Evolutionary conservation across 352 stramenopile genomes (phyloP).

Genomic region (Globisporangium nodosum): DNA sequence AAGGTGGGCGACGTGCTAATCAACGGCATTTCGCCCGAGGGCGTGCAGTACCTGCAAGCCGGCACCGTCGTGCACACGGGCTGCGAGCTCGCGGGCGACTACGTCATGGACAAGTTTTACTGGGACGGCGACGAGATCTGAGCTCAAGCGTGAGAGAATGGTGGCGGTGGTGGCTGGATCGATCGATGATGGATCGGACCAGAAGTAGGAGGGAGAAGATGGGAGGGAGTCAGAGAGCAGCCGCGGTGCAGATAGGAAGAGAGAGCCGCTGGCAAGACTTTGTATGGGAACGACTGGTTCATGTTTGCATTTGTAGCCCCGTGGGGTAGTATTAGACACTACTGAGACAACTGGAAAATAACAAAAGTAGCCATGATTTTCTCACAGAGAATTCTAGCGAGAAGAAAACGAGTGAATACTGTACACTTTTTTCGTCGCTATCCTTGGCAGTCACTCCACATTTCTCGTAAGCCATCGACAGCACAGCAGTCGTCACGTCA

Average conservation of each 20-base stretch:
- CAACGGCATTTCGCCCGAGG: conserved; percentile 62
- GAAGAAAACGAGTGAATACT: not conserved
- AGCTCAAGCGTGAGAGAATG: not conserved
- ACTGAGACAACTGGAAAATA: too few relatives aligned
- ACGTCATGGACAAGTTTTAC: conserved; percentile 74
- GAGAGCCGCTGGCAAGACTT: not conserved
- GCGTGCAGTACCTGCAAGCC: conserved; percentile 65
- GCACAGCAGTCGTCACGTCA: too few relatives aligned
- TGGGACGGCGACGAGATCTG: conserved; percentile 44
- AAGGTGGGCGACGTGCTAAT: conserved; percentile 74
- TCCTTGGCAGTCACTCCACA: too few relatives aligned
- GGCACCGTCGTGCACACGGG: conserved; percentile 60
- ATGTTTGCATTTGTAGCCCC: too few relatives aligned
- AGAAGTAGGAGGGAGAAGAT: not conserved
- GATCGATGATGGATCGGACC: too few relatives aligned
- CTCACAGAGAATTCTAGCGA: not conserved
- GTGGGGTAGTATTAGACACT: too few relatives aligned
- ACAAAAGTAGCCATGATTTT: too few relatives aligned
- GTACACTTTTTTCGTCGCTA: too few relatives aligned
- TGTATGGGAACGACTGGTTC: too few relatives aligned
- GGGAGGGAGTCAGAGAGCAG: too few relatives aligned
- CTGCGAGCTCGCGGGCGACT: conserved; percentile 58
- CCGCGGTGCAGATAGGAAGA: not conserved
- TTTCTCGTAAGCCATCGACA: too few relatives aligned
- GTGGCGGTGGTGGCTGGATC: too few relatives aligned